Evolutionary conservation across 768 basidiomycete genomes (phyloP).

Genomic region (Antrodiella citrinella): DNA sequence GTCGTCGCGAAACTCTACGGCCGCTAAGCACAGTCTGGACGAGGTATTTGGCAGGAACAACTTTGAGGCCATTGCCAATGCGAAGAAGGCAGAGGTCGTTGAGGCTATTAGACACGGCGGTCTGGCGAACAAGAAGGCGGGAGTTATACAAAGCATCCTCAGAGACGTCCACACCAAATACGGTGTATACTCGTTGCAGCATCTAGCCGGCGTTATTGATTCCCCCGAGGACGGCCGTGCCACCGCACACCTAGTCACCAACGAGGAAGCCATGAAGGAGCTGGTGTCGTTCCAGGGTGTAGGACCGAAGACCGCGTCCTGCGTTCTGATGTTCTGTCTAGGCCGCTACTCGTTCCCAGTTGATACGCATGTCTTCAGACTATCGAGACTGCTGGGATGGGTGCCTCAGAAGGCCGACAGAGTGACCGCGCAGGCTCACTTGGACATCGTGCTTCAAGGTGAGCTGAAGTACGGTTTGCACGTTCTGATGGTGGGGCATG

Average conservation of each 20-base stretch:
- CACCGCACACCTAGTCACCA: conserved; percentile 17
- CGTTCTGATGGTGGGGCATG: conserved; percentile 51
- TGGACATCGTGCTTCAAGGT: conserved; percentile 42
- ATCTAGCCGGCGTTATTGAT: conserved; percentile 29
- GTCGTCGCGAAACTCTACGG: conserved; percentile 38
- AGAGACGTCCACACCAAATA: conserved; percentile 34
- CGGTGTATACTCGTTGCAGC: conserved; percentile 50
- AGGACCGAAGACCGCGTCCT: conserved; percentile 57
- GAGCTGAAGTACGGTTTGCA: conserved; percentile 52
- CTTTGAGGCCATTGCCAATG: conserved; percentile 39
- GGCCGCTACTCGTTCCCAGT: conserved; percentile 56
- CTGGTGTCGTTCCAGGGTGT: conserved; percentile 50
- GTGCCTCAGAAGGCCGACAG: conserved; percentile 39
- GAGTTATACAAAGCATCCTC: conserved; percentile 43
- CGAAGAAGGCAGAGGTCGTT: conserved; percentile 33
- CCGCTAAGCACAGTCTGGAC: conserved; percentile 43
- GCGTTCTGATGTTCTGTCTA: conserved; percentile 53
- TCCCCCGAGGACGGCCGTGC: conserved; percentile 8
- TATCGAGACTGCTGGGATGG: conserved; percentile 45
- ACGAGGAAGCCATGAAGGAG: conserved; percentile 49
- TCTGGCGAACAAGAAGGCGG: conserved; percentile 53
- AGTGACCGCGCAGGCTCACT: conserved; percentile 47
- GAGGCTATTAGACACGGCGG: conserved; percentile 47
- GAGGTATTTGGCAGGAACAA: conserved; percentile 39
- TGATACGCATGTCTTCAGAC: conserved; percentile 54